These are phyloP conservation scores for Helicocarpus griseus DNA, from an alignment of 2,329 filamentous ascomycete genomes.

Conservation along the genomic window DNA sequence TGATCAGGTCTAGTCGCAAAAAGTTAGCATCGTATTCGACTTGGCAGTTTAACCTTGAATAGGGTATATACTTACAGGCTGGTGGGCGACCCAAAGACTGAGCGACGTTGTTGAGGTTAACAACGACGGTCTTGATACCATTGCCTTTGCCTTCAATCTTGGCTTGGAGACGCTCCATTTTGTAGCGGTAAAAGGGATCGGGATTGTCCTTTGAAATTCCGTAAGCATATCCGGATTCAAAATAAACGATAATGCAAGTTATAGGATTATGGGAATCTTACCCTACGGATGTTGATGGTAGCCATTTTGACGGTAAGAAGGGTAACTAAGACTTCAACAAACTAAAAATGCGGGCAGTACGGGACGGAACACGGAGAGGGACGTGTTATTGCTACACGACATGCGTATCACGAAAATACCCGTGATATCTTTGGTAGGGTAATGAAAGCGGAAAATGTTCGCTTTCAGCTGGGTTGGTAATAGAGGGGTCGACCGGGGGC, in stretches of 20 bases:
- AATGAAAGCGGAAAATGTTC: conserved; percentile 15
- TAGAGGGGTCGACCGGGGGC: conserved; percentile 15
- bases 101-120: conserved; percentile 92
- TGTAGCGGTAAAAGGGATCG: conserved; percentile 99
- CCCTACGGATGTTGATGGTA: conserved; percentile 92
- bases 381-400: conserved; percentile 45
- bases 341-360: conserved; percentile 21
- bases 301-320: conserved; percentile 63
- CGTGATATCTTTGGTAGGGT: conserved; percentile 5
- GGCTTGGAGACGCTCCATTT: conserved; percentile 98
- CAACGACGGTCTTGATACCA: conserved; percentile 97
- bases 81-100: conserved; percentile 85
- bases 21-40: not conserved
- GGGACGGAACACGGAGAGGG: conserved; percentile 25
- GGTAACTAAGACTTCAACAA: conserved; percentile 19
- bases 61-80: conserved; percentile 42
- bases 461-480: conserved; percentile 10
- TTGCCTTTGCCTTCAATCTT: conserved; percentile 99
- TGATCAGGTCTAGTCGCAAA: conserved; percentile 63
- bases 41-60: not conserved
- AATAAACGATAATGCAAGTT: not conserved
- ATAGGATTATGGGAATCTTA: conserved; percentile 13
- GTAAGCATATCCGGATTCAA: conserved; percentile 12
- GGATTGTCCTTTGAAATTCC: conserved; percentile 57
- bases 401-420: conserved; percentile 38